Evolutionary conservation across 176 grass and related monocot genomes (phyloP).

Genomic region (Leersia perrieri): DNA sequence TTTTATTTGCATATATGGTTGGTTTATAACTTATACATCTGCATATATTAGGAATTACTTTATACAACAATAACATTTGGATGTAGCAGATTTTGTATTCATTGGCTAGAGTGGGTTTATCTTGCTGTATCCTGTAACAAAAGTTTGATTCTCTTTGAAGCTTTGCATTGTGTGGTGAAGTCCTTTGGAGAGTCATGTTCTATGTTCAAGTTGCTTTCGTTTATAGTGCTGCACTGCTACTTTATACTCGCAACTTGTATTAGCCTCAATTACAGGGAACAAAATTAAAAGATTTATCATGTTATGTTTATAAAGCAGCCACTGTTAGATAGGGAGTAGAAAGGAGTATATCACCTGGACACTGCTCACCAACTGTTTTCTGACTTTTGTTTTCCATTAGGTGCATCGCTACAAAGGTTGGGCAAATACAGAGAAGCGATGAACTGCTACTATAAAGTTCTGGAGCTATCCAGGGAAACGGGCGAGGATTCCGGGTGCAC

Average conservation of each 20-base stretch:
- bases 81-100: background rate
- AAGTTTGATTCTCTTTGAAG: background rate
- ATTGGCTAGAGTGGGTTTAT: background rate
- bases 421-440: slow-evolving; percentile 66
- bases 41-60: background rate
- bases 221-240: background rate
- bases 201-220: background rate
- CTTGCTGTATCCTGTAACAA: background rate
- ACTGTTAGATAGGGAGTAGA: background rate
- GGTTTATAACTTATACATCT: background rate
- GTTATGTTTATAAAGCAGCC: background rate
- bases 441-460: slow-evolving; percentile 49
- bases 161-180: background rate
- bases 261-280: background rate
- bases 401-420: slow-evolving; percentile 53
- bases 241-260: background rate
- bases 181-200: background rate
- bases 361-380: background rate
- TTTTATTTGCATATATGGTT: background rate
- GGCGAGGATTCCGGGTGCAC: slow-evolving; percentile 66
- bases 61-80: background rate
- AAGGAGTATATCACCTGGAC: background rate
- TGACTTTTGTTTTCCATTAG: slow-evolving; percentile 2
- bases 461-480: slow-evolving; percentile 57
- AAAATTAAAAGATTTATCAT: background rate